Percentiles rank a stretch among this genome's conserved stretches.
These are phyloP conservation scores for Cercospora zeae-maydis DNA, from an alignment of 2,329 filamentous ascomycete genomes.

Conservation along the genomic window DNA sequence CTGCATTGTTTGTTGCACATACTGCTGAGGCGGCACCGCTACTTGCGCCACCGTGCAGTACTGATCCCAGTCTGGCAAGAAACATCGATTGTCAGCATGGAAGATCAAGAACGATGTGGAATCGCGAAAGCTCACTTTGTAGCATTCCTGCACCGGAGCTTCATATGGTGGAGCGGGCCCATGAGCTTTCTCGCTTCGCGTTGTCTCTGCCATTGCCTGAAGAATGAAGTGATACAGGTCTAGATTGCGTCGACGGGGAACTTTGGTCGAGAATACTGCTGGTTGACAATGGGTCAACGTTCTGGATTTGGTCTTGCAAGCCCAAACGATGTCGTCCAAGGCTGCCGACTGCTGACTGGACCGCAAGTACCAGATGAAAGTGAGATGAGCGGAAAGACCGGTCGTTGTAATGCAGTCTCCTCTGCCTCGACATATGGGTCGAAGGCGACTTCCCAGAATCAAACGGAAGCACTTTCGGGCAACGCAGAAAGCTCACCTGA, in stretches of 20 bases:
- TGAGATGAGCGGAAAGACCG: no score
- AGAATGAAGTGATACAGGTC: not conserved
- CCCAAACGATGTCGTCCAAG: no score
- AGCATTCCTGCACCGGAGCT: conserved; percentile 9
- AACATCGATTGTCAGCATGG: not conserved
- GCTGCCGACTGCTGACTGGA: no score
- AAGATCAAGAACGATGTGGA: not conserved
- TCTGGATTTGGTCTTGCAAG: no score
- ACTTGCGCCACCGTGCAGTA: conserved; percentile 7
- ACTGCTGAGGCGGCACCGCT: not conserved
- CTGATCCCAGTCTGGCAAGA: conserved; percentile 12
- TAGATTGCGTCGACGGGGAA: not conserved
- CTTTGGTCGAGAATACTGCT: no score
- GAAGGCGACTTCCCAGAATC: no score
- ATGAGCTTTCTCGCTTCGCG: not conserved
- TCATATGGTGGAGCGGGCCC: conserved; percentile 1
- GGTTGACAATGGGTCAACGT: no score
- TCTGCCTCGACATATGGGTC: no score
- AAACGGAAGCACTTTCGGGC: no score
- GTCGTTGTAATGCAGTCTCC: no score
- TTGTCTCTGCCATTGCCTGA: not conserved
- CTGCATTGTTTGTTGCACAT: not conserved
- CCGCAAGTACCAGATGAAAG: no score
- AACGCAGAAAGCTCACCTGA: no score
- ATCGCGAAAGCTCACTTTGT: not conserved